Conservation (phyloP, 164 flowering plant genomes). For the Stephania yunnanensis region DNA sequence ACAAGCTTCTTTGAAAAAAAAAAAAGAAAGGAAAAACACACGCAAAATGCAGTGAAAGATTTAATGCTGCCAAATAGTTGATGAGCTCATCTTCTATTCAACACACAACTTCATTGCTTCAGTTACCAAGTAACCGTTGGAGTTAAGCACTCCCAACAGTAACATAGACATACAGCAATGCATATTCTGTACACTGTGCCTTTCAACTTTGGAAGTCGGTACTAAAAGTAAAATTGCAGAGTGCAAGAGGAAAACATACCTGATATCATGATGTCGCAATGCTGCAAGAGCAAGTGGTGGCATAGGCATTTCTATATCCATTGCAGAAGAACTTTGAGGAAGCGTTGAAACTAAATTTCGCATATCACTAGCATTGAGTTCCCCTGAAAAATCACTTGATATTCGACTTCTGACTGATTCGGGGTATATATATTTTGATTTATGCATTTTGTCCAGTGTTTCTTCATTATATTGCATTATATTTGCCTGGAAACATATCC, state of each 20-base stretch:
- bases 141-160: background rate
- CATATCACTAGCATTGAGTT: conserved; percentile 20
- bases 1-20: no score
- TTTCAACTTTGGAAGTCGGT: no score
- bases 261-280: conserved; percentile 39
- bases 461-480: conserved; percentile 76
- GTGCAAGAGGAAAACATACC: conserved; percentile 34
- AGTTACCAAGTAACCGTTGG: no score
- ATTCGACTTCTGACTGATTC: conserved; percentile 36
- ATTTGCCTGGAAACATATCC: conserved; percentile 53
- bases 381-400: conserved; percentile 19
- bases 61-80: no score
- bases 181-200: background rate
- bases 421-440: conserved; percentile 26
- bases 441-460: conserved; percentile 47
- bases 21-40: no score
- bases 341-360: conserved; percentile 21
- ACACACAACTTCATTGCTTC: no score
- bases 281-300: conserved; percentile 84
- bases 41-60: no score
- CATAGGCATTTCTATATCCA: conserved; percentile 81
- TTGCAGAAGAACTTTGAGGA: conserved; percentile 32
- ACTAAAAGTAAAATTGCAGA: background rate
- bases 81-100: no score
- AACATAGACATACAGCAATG: background rate